Base-by-base conservation (phyloP, 495 filamentous ascomycete species). In the Aspergillus campestris region DNA sequence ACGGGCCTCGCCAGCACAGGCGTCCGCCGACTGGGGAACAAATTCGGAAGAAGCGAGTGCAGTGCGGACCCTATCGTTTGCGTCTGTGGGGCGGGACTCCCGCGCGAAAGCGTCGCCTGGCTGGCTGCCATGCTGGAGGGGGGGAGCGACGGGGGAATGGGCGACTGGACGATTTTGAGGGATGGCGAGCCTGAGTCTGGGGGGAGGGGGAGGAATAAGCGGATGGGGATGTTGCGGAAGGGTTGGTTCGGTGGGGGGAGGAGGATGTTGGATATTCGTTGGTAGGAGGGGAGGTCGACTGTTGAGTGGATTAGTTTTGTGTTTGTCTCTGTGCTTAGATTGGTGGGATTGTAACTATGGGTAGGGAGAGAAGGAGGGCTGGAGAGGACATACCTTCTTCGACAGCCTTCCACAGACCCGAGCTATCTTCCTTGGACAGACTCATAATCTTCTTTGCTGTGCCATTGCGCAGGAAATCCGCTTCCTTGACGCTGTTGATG, bases 401-500 rank as follows among this genome's bases (percentile, higher is more conserved):
- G 9, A 98, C 84, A 5, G 87, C 76, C 45, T 81, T 79, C 94
- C 94, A 97, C 31, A 99, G 72, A 28, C 79, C 74, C 2, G 84
- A 89, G 1, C 88, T 94, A 56, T 97, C 81, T 29, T 89, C 84
- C 62, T 89, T 90, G 27, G 84, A 88, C 44, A 97, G 66, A 31
- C 79, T 84, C 94, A 97, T 97, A 47, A 97, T 90, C 31, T 81
- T 83, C 59, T 90, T 89, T 3, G 89, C 91, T 9, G 82, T 94
- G 13, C 92, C 89, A 48, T 94, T 89, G 31, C 92, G 80, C 30
- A 95, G 70, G 55, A 89, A 95, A 58, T 95, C 91, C 13, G 92
- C 94, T 74, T 95, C 91, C 64, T 97, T 99, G 48, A 94, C 87
- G 50, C 80, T 84, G 55, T 98, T 95, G 50, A 94, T 87, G 60